Evolutionary conservation across 345 rosid species (phyloP).

Genomic region (Eucalyptus cloeziana): DNA sequence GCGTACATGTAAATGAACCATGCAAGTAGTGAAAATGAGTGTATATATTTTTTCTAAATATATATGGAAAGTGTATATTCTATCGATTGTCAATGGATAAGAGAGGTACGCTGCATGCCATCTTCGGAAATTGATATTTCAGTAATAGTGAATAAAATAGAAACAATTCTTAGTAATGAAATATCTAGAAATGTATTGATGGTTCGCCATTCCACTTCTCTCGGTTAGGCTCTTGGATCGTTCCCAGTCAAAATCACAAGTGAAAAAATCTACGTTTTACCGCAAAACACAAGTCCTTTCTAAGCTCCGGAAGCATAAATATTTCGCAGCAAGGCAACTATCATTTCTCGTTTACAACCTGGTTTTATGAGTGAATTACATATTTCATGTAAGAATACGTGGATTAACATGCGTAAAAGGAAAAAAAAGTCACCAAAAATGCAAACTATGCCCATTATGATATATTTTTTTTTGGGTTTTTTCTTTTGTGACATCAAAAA

Average conservation of each 20-base stretch:
- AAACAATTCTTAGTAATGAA: neutral
- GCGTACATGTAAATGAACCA: too few species aligned
- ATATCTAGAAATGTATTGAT: neutral
- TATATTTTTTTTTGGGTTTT: too few species aligned
- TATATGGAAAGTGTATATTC: neutral
- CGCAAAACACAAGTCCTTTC: neutral
- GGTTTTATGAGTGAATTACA: neutral
- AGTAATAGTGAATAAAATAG: neutral
- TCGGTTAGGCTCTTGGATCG: neutral
- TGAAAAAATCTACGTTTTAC: neutral
- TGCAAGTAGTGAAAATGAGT: neutral
- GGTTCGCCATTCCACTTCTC: neutral
- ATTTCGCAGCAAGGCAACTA: neutral
- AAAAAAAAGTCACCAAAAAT: too few species aligned
- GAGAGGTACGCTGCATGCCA: neutral
- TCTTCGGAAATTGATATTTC: neutral
- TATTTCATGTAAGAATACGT: neutral
- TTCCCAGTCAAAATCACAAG: neutral
- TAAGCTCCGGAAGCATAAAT: neutral
- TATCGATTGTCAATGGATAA: neutral
- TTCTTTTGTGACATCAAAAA: too few species aligned
- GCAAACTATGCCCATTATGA: neutral
- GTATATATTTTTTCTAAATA: rapidly evolving
- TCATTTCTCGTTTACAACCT: neutral
- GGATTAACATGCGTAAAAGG: neutral